Base-by-base conservation (phyloP, 2,329 filamentous ascomycete genomes). In the Plenodomus tracheiphilus region DNA sequence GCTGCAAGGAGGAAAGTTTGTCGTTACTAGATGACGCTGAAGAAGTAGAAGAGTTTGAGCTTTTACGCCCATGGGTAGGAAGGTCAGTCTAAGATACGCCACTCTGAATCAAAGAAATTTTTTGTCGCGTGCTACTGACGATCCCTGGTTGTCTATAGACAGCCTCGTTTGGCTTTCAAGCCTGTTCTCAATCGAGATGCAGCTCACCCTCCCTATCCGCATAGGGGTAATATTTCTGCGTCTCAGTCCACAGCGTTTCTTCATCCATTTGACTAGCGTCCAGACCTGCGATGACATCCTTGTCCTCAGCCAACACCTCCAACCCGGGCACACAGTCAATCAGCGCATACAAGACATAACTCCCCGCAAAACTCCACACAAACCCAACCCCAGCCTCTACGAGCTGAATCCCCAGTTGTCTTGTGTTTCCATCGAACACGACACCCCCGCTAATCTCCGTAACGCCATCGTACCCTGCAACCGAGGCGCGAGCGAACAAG, bases 261-360 rank as follows among this genome's bases (percentile, higher is more conserved):
- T 81, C 78, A 44, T 78, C 77, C 69, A 80, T 78, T 51, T 80
- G 77, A 20, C 74, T 75, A n/a, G 73, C 73, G 59, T 81, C 78
- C 54, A 80, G 73, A 1, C 78, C 78, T 21, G 71, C 67, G 49
- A 76, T 73, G 21, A 81, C 71, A 41, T 80, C 74, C 53, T 80
- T 77, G 58, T 82, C 79, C 17, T 71, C 70, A 5, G 78, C 79
- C 55, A 82, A 57, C 5, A 81, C 78, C 54, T 82, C 78, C 10
- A 80, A 69, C 1, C 78, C 79, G 15, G 79, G 79, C 5, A 82
- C 64, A 53, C 77, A 81, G 57, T 82, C 79, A 43, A 81, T 75
- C 43, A 80, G 45, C 3, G 78, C 78, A 58, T 80, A 75, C 7
- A 82, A 70, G 5, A 72, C 54, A 58, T 79, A 82, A 21, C 74